Evolutionary conservation across 768 basidiomycete genomes (phyloP), one percentile per base, ranked within the genome.

Genomic region (Lanmaoa rubissima): DNA sequence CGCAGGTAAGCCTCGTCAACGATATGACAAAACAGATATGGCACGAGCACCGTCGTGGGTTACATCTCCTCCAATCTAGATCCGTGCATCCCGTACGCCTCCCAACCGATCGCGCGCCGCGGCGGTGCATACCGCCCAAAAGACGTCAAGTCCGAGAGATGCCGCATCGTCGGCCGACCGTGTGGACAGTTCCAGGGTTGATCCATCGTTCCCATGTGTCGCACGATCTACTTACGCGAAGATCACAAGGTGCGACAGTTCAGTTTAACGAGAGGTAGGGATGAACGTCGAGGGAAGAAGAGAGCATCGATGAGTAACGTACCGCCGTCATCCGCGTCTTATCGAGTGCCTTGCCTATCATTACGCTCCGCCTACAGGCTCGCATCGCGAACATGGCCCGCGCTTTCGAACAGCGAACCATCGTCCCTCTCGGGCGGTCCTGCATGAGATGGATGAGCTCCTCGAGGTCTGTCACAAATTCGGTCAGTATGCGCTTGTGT

Each of bases 311-410:
- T 5, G 17, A 31, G 5, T 5, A 24, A 75, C 82, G 69, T 64
- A 92, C 88, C 57, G 77, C 66, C 19, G 78, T 81, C 96, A 99
- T 98, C 66, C 91, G 92, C 16, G 76, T 71, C 57, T 73, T 77
- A 38, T 81, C 93, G 58, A 98, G 77, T 12, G 94, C 79, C 76
- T 84, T 91, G 4, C 97, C 95, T 43, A 98, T 80, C 97, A 98
- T 99, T 41, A 97, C 87, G 71, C 94, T 98, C 76, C 91, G 94
- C 60, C 96, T 72, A 73, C 97, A 99, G 0, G 97, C 97, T 36
- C 95, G 83, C 82, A 87, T 91, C 0, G 97, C 97, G 67, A 99
- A 98, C 95, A 99, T 98, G 5, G 86, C 80, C 16, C 94, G 82
- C 16, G 91, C 93, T 71, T 98, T 98, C 16, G 89, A 88, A 67